Percentiles rank a stretch among this genome's conserved stretches.
Conservation (phyloP, 192 early-diverging fungal genomes). For the Diversispora eburnea region DNA sequence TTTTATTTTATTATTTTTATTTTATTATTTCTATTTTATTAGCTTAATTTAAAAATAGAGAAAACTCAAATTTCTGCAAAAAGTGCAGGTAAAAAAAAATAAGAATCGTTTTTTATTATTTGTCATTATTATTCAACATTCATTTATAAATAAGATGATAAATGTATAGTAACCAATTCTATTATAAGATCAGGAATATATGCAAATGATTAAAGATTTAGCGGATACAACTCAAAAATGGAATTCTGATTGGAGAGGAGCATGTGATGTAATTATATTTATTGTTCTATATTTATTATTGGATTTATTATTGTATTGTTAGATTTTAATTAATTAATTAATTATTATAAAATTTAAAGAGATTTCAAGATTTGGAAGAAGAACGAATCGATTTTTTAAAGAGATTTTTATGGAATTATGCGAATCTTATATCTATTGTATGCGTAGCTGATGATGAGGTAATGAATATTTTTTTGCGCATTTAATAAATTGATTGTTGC, state of each 20-base stretch:
- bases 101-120: too few relatives aligned
- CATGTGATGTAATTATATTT: slow-evolving; percentile 49
- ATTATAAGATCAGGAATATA: slow-evolving; percentile 47
- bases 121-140: too few relatives aligned
- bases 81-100: slow-evolving; percentile 37
- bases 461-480: background rate
- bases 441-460: slow-evolving; percentile 71
- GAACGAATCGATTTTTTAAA: slow-evolving; percentile 68
- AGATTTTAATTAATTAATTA: too few relatives aligned
- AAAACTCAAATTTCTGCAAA: slow-evolving; percentile 39
- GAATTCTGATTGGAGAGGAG: slow-evolving; percentile 50
- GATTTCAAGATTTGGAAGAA: slow-evolving; percentile 67
- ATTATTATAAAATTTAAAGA: slow-evolving; percentile 27
- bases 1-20: background rate
- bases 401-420: slow-evolving; percentile 63
- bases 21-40: background rate
- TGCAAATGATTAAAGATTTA: slow-evolving; percentile 43
- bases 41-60: slow-evolving; percentile 38
- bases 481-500: background rate
- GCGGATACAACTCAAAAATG: slow-evolving; percentile 48
- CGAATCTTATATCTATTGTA: slow-evolving; percentile 68
- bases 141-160: too few relatives aligned
- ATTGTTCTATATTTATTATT: background rate
- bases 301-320: too few relatives aligned
- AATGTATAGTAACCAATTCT: too few relatives aligned